These are phyloP conservation scores for Diplodia corticola DNA, from an alignment of 2,329 filamentous ascomycete genomes.

Conservation along the genomic window DNA sequence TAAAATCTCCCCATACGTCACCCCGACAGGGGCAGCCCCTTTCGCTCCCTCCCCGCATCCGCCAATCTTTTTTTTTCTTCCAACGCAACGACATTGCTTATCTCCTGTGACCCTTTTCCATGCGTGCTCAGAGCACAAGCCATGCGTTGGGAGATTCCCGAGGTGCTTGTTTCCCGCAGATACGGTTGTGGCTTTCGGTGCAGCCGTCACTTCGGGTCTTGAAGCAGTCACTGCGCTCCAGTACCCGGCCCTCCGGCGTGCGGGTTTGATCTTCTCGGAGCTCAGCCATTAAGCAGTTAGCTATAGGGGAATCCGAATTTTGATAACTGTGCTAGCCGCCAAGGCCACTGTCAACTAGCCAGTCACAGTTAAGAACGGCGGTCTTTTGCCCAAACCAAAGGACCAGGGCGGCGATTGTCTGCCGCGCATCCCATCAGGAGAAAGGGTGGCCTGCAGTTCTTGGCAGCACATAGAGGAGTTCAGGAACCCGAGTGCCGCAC, in stretches of 20 bases:
- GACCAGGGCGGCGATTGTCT: not conserved
- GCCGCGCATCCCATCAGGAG: slow-evolving; percentile 6
- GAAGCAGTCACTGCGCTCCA: not conserved
- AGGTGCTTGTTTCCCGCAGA: not conserved
- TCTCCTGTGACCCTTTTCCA: not conserved
- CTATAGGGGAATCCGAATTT: slow-evolving; percentile 7
- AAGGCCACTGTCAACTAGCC: not conserved
- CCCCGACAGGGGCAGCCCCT: slow-evolving; percentile 3
- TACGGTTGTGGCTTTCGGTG: slow-evolving; percentile 4
- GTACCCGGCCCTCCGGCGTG: not conserved
- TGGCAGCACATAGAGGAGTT: not conserved
- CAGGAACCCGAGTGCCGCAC: not conserved
- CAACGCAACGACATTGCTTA: not conserved
- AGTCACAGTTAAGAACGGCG: not conserved
- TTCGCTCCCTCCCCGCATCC: slow-evolving; percentile 8
- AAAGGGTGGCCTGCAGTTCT: not conserved
- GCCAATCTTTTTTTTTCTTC: not conserved
- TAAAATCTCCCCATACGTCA: slow-evolving; percentile 6
- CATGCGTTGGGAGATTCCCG: not conserved
- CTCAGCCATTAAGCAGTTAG: not conserved
- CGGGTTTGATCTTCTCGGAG: not conserved
- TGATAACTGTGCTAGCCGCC: not conserved
- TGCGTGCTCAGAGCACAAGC: slow-evolving; percentile 1
- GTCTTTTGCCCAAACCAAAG: not conserved
- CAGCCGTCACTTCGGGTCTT: not conserved